Conservation (phyloP, 176 grass and related monocot species). For the Aechmea fasciata region DNA sequence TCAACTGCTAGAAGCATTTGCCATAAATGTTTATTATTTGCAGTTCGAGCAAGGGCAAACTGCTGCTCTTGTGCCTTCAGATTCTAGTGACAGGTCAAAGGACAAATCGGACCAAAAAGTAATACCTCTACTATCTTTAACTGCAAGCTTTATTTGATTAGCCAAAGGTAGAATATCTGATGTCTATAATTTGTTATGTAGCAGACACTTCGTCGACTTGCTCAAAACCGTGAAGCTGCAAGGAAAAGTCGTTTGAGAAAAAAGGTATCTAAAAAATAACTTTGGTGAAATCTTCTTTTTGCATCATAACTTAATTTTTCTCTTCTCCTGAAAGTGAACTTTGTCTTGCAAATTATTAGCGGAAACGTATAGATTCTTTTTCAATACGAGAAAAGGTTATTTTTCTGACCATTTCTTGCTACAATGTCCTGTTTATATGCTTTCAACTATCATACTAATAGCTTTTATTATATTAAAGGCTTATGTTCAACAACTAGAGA, state of each 20-base stretch:
- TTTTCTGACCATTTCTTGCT: too few relatives aligned
- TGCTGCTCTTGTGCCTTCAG: conserved; percentile 39
- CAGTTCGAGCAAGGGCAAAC: conserved; percentile 54
- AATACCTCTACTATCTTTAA: conserved; percentile 9
- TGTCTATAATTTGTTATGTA: conserved; percentile 26
- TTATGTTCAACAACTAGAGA: conserved; percentile 99
- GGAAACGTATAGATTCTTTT: too few relatives aligned
- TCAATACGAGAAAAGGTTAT: too few relatives aligned
- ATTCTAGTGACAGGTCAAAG: conserved; percentile 89
- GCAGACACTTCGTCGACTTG: conserved; percentile 73
- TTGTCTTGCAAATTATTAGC: neutral
- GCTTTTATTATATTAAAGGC: conserved; percentile 38
- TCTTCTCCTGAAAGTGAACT: neutral
- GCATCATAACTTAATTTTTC: neutral
- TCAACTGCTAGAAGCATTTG: neutral
- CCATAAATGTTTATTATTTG: neutral
- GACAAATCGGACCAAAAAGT: conserved; percentile 93
- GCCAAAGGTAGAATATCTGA: neutral
- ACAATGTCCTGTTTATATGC: neutral
- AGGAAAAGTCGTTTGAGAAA: conserved; percentile 98
- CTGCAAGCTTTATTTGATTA: neutral
- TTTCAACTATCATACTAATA: conserved; percentile 5
- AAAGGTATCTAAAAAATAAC: conserved; percentile 55
- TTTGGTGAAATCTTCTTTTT: neutral
- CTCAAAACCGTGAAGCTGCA: conserved; percentile 97